phyloP scores from a whole-genome alignment of 2,329 filamentous ascomycete species.

The Myriosclerotinia duriaeana region DNA sequence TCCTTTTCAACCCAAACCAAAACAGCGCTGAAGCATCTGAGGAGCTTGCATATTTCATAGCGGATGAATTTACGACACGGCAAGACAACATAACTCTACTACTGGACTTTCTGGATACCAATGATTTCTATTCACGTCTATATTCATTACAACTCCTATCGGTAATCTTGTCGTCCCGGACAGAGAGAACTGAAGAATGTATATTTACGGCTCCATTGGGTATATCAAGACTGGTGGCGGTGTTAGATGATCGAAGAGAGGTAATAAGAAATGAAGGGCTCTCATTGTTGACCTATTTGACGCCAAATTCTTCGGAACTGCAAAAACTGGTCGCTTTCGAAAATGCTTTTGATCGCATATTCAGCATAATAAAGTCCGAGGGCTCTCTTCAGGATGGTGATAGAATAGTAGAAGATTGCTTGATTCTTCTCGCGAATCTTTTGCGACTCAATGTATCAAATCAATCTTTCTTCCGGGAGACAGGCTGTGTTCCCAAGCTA shows the following conservation, averaged over 20 bases:
- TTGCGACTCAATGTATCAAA: constrained; percentile 85
- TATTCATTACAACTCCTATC: constrained; percentile 88
- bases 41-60: constrained; percentile 92
- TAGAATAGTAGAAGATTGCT: constrained; percentile 85
- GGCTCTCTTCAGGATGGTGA: constrained; percentile 81
- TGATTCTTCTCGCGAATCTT: constrained; percentile 87
- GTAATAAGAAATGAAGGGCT: constrained; percentile 86
- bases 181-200: constrained; percentile 91
- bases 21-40: constrained; percentile 88
- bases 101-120: constrained; percentile 81
- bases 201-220: constrained; percentile 86
- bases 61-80: constrained; percentile 95
- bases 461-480: constrained; percentile 90
- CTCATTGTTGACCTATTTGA: constrained; percentile 82
- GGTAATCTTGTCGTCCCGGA: constrained; percentile 79
- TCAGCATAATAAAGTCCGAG: constrained; percentile 77
- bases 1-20: constrained; percentile 76
- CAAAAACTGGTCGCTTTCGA: constrained; percentile 96
- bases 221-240: constrained; percentile 79
- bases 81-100: constrained; percentile 95
- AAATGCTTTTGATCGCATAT: constrained; percentile 85
- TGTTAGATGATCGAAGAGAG: constrained; percentile 82
- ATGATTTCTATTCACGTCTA: constrained; percentile 85
- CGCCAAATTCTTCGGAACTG: constrained; percentile 80
- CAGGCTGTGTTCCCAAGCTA: constrained; percentile 74